Base-by-base conservation (phyloP, 768 basidiomycete genomes). In the Lenzites betulinus region DNA sequence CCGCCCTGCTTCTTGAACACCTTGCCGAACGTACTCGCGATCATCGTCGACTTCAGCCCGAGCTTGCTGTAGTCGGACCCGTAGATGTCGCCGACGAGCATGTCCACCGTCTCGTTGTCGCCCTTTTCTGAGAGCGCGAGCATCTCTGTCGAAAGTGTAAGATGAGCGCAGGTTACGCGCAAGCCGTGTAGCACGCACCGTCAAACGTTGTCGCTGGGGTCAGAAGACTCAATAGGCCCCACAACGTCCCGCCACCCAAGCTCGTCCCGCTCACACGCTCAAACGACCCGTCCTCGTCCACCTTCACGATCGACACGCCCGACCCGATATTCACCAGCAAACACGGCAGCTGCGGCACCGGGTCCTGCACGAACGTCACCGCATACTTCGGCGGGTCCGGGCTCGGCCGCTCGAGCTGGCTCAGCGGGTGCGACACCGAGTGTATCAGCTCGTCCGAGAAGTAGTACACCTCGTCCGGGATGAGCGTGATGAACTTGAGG, bases 61-160 rank as follows among this genome's bases (percentile, higher is more conserved):
- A 99, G 85, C 62, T 90, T 89, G 73, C 84, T 87, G 77, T 98
- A 98, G 77, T 98, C 97, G 66, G 93, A 90, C n/a, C 97, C 93
- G 73, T 97, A 99, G 67, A 99, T 99, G 76, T 99, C 97, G 36
- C 97, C 96, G 46, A 99, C 95, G 49, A 98, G 87, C 96, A 98
- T 98, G 74, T 99, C 97, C 15, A 98, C 95, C 6, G 82, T 81
- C 43, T 91, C 85, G 71, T 99, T 98, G 76, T 97, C 93, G 39
- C 97, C 97, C 70, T 83, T 73, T 75, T 99, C 97, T 0, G 97
- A 97, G 22, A 99, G 81, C 8, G 87, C 84, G 65, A 99, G 79
- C 96, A 99, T 99, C 74, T 98, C 97, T 99, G 77, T 60, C 41
- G 63, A 57, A 50, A 26, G 68, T 30, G 58, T 54, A 15, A 51